A percentile compares a stretch with the other conserved stretches of the same genome.
Conservation (phyloP, 768 basidiomycete genomes). For the Suillus variegatus region DNA sequence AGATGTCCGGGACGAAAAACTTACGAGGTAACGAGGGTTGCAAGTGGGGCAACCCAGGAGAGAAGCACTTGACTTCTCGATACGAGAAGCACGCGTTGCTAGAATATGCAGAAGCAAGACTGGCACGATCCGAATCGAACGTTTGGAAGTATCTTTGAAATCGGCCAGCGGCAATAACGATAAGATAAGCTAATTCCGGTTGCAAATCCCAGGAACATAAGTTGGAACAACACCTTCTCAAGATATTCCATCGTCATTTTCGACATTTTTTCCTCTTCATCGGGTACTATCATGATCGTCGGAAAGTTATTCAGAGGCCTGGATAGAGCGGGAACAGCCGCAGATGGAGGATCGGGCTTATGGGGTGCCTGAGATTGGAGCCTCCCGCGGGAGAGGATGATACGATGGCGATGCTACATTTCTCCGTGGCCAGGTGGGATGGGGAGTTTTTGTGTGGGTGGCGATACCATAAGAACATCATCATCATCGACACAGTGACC, state of each 20-base stretch:
- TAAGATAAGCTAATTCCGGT: not conserved
- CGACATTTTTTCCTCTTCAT: conserved; percentile 25
- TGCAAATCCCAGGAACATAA: not conserved
- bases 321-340: not conserved
- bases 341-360: not conserved
- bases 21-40: conserved; percentile 19
- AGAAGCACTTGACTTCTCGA: conserved; percentile 20
- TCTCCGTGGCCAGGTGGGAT: conserved; percentile 22
- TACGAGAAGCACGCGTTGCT: conserved; percentile 32
- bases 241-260: conserved; percentile 33
- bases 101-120: conserved; percentile 34
- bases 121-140: conserved; percentile 32
- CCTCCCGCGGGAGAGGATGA: conserved; percentile 3
- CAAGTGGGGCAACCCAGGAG: not conserved
- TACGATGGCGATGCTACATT: conserved; percentile 8
- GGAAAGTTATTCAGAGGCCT: not conserved
- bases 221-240: conserved; percentile 24
- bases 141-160: conserved; percentile 30
- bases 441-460: conserved; percentile 17
- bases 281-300: not conserved
- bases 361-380: not conserved
- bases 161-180: conserved; percentile 10
- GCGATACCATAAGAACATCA: not conserved
- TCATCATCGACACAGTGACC: not conserved
- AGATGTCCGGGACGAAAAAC: conserved; percentile 9